Evolutionary conservation across 2,329 filamentous ascomycete genomes (phyloP).

Genomic region (Aspergillus glaucus): DNA sequence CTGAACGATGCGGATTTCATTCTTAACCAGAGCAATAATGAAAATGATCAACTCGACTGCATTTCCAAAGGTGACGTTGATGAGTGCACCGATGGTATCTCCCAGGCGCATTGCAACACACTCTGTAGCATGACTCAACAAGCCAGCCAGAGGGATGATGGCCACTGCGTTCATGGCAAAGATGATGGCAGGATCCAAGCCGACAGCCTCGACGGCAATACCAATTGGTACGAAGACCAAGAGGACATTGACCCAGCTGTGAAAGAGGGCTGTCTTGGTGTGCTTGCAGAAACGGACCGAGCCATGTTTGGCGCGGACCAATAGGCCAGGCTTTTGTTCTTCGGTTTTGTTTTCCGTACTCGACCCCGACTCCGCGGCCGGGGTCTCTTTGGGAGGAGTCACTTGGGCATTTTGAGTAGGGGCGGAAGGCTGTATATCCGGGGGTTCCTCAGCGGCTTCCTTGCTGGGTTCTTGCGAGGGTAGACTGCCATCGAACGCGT

Average conservation of each 20-base stretch:
- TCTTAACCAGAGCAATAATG: conserved; percentile 70
- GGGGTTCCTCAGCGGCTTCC: conserved; percentile 1
- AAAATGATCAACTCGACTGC: conserved; percentile 76
- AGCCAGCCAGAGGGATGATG: conserved; percentile 66
- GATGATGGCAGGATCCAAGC: conserved; percentile 53
- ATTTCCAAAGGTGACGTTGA: conserved; percentile 75
- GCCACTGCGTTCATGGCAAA: conserved; percentile 71
- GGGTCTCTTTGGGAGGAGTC: conserved; percentile 15
- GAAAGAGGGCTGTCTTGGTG: conserved; percentile 27
- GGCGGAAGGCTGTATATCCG: neutral
- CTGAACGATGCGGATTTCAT: conserved; percentile 86
- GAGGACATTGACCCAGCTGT: conserved; percentile 41
- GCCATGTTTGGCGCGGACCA: conserved; percentile 26
- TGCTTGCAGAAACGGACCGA: conserved; percentile 26
- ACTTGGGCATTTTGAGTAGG: conserved; percentile 23
- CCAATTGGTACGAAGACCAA: conserved; percentile 39
- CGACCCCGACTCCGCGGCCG: conserved; percentile 7
- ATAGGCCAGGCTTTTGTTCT: conserved; percentile 15
- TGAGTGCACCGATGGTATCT: conserved; percentile 64
- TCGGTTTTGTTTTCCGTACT: conserved; percentile 11
- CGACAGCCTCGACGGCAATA: conserved; percentile 31
- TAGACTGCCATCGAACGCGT: conserved; percentile 22
- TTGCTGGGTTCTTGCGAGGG: conserved; percentile 1
- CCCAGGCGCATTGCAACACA: conserved; percentile 66
- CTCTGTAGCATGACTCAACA: conserved; percentile 68